phyloP scores from a whole-genome alignment of 2,329 filamentous ascomycete species.

The Colletotrichum sp. region DNA sequence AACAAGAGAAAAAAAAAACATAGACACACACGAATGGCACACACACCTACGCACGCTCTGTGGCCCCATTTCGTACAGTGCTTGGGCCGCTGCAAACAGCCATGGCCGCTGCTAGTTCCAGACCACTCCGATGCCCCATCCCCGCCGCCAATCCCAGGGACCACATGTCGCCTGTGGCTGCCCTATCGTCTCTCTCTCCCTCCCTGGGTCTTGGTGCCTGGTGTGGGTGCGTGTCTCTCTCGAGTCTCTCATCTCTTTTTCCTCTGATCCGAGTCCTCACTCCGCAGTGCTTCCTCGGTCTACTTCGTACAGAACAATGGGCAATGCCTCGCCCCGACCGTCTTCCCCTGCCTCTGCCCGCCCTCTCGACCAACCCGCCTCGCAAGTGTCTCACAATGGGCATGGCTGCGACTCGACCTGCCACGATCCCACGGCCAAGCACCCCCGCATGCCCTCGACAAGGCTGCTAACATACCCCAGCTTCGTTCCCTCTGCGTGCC shows the following conservation, averaged over 20 bases:
- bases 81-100: background rate
- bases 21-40: background rate
- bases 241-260: background rate
- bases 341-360: background rate
- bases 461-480: background rate
- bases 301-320: background rate
- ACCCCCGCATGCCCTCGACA: background rate
- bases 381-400: slow-evolving; percentile 5
- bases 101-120: background rate
- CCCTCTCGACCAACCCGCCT: background rate
- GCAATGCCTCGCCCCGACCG: background rate
- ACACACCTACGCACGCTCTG: background rate
- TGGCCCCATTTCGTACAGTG: background rate
- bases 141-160: background rate
- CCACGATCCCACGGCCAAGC: background rate
- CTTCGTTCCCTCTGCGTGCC: background rate
- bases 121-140: background rate
- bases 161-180: background rate
- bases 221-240: background rate
- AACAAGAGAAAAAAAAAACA: background rate
- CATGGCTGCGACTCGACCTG: slow-evolving; percentile 3
- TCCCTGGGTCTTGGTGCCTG: background rate
- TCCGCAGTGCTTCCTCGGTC: background rate
- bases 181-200: background rate
- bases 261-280: background rate